Conservation (phyloP, 257 asterid species). For the Solanum microdontum region DNA sequence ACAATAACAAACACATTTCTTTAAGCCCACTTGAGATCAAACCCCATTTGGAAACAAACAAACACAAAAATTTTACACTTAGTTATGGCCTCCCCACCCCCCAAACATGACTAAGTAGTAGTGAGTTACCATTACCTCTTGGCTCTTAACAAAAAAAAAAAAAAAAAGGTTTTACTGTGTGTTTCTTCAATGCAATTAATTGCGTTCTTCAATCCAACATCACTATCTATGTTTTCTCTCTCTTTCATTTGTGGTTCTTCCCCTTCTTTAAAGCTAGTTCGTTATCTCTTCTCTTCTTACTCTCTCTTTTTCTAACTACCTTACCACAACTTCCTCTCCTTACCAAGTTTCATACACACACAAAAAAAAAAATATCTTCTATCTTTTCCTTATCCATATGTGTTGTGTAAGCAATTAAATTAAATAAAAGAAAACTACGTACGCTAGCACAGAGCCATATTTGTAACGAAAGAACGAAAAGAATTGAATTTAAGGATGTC, state of each 20-base stretch:
- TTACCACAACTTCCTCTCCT: not conserved
- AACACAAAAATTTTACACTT: slow-evolving; percentile 2
- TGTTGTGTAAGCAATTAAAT: not conserved
- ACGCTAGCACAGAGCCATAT: not conserved
- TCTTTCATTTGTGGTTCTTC: slow-evolving; percentile 16
- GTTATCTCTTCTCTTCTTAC: slow-evolving; percentile 3
- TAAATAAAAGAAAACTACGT: not conserved
- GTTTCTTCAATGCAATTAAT: slow-evolving; percentile 17
- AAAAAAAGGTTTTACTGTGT: not conserved
- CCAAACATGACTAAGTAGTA: not conserved
- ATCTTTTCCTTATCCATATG: not conserved
- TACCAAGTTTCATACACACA: not conserved
- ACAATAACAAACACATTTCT: slow-evolving; percentile 9
- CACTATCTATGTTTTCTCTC: slow-evolving; percentile 11
- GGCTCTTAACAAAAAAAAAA: too few species aligned
- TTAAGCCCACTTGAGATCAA: slow-evolving; percentile 9
- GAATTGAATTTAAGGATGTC: slow-evolving; percentile 11
- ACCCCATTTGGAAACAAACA: slow-evolving; percentile 1
- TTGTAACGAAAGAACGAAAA: not conserved
- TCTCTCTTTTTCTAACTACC: slow-evolving; percentile 7
- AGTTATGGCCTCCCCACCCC: not conserved
- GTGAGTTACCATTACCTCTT: not conserved
- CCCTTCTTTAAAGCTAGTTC: slow-evolving; percentile 1
- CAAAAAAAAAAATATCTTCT: not conserved
- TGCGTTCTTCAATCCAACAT: slow-evolving; percentile 29